A percentile compares a stretch with the other conserved stretches of the same genome.
Evolutionary conservation across 305 asterid species (phyloP).

Genomic region (Rubia occidens): DNA sequence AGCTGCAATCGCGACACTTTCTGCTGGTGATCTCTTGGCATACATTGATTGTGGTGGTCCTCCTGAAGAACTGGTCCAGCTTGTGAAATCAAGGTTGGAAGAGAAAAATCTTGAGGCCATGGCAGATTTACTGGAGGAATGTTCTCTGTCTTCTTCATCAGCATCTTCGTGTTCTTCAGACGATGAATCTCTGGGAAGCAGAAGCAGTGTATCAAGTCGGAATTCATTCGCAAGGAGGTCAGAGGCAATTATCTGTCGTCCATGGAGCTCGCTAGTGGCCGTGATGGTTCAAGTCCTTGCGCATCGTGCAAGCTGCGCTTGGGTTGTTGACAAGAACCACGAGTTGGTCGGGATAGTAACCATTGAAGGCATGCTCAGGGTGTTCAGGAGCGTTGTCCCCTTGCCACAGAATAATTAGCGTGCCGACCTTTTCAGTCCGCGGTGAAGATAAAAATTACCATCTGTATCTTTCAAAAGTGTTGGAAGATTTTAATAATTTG

Average conservation of each 20-base stretch:
- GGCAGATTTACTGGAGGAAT: conserved; percentile 55
- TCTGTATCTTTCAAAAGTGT: not conserved
- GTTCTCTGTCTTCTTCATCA: conserved; percentile 26
- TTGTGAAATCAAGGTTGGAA: conserved; percentile 53
- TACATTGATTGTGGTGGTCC: conserved; percentile 68
- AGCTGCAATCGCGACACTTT: conserved; percentile 50
- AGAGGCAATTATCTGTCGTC: conserved; percentile 59
- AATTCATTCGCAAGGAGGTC: conserved; percentile 42
- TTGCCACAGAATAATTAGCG: conserved; percentile 18
- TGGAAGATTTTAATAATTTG: not conserved
- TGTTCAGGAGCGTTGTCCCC: conserved; percentile 33
- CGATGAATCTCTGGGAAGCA: conserved; percentile 38
- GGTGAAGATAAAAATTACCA: too few species aligned
- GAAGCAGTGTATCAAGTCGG: conserved; percentile 30
- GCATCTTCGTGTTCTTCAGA: conserved; percentile 58
- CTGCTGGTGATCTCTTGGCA: conserved; percentile 69
- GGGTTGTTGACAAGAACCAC: conserved; percentile 67
- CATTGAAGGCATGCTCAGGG: conserved; percentile 48
- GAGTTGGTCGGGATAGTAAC: conserved; percentile 57
- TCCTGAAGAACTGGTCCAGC: conserved; percentile 49
- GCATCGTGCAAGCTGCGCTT: conserved; percentile 52
- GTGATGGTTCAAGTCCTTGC: conserved; percentile 79
- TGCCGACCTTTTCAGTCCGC: conserved; percentile 5
- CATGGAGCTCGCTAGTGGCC: conserved; percentile 65
- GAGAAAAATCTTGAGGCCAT: conserved; percentile 43